Conservation (phyloP, 495 filamentous ascomycete genomes). For the Cercophora samala region DNA sequence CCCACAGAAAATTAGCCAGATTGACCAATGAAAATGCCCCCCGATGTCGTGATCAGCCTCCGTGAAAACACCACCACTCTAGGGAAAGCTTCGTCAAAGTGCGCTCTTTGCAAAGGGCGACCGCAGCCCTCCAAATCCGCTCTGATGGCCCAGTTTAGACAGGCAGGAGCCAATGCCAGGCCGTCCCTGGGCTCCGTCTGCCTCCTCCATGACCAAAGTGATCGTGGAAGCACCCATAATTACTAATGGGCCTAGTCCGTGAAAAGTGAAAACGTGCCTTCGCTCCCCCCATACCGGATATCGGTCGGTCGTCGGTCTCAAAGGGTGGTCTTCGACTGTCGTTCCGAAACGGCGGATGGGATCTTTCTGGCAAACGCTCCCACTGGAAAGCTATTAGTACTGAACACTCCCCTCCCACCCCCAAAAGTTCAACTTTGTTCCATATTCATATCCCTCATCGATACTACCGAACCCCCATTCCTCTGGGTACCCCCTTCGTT, state of each 20-base stretch:
- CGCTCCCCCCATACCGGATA: not conserved
- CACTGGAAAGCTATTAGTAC: constrained; percentile 25
- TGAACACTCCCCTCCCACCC: constrained; percentile 19
- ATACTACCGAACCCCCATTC: constrained; percentile 10
- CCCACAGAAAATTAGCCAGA: constrained; percentile 25
- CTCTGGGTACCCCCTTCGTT: not conserved
- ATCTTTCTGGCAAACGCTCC: constrained; percentile 20
- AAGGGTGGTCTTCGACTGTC: constrained; percentile 9
- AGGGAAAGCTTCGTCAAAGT: constrained; percentile 24
- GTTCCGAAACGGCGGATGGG: constrained; percentile 2
- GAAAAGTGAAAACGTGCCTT: constrained; percentile 1
- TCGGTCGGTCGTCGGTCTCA: not conserved
- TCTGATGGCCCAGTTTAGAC: constrained; percentile 10
- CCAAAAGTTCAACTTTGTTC: constrained; percentile 11
- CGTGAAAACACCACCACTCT: constrained; percentile 36
- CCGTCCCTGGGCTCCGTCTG: constrained; percentile 9
- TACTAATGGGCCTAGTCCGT: constrained; percentile 26
- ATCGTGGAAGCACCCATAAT: constrained; percentile 16
- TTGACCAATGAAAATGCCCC: constrained; percentile 31
- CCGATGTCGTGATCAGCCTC: constrained; percentile 38
- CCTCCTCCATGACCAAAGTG: constrained; percentile 15
- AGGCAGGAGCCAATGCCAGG: constrained; percentile 18
- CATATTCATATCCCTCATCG: constrained; percentile 18
- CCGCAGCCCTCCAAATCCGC: constrained; percentile 12
- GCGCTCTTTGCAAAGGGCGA: constrained; percentile 21